Evolutionary conservation across 2,329 filamentous ascomycete genomes (phyloP).

Genomic region (Colletotrichum agaves): DNA sequence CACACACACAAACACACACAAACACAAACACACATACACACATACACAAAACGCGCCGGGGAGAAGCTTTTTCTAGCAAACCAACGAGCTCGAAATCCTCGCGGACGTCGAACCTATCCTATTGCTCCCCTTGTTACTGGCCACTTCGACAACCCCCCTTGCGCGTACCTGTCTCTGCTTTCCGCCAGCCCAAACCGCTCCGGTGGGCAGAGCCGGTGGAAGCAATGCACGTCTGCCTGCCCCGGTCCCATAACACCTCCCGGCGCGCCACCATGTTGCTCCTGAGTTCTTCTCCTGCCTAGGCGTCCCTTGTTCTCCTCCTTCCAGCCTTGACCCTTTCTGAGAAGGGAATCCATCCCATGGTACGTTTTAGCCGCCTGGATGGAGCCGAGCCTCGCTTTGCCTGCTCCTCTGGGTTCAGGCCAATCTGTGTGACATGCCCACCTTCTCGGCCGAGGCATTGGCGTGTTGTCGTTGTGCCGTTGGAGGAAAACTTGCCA

Average conservation of each 20-base stretch:
- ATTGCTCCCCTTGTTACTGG: not conserved
- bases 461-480: not conserved
- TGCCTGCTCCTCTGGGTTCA: not conserved
- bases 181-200: conserved; percentile 5
- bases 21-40: not conserved
- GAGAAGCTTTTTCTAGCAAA: not conserved
- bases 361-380: not conserved
- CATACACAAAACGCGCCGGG: no score
- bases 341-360: not conserved
- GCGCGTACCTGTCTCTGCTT: not conserved
- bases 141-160: not conserved
- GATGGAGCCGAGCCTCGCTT: not conserved
- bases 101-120: not conserved
- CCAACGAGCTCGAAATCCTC: not conserved
- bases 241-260: conserved; percentile 6
- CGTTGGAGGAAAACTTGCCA: conserved; percentile 1
- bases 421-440: not conserved
- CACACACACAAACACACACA: not conserved
- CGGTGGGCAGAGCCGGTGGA: conserved; percentile 4
- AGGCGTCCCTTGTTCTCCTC: not conserved
- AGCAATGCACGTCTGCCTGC: not conserved
- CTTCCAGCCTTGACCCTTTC: not conserved
- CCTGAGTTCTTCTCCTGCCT: not conserved
- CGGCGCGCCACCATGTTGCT: conserved; percentile 5
- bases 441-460: conserved; percentile 25